Evolutionary conservation across 2,329 filamentous ascomycete genomes (phyloP).

Genomic region (Epichloe coenophiala): DNA sequence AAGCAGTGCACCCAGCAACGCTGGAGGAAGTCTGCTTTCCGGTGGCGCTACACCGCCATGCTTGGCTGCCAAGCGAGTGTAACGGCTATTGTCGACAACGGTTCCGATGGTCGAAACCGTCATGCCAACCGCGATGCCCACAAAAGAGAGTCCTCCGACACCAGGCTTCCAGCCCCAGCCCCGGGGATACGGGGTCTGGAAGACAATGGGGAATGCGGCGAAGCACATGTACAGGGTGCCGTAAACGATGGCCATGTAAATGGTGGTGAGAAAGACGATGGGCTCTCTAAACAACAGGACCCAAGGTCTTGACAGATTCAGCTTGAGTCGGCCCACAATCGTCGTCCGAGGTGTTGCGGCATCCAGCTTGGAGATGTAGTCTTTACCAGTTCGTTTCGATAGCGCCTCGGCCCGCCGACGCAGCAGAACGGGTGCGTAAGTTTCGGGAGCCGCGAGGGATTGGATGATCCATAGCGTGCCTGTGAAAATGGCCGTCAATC

Average conservation of each 20-base stretch:
- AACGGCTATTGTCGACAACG: slow-evolving; percentile 40
- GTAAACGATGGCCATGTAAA: slow-evolving; percentile 50
- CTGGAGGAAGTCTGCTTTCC: slow-evolving; percentile 47
- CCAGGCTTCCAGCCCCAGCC: slow-evolving; percentile 43
- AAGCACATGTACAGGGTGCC: slow-evolving; percentile 42
- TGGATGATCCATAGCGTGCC: slow-evolving; percentile 43
- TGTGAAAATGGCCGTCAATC: slow-evolving; percentile 47
- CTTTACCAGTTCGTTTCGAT: slow-evolving; percentile 37
- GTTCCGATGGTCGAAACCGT: slow-evolving; percentile 39
- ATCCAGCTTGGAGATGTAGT: slow-evolving; percentile 38
- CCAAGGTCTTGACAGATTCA: slow-evolving; percentile 49
- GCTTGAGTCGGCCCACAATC: slow-evolving; percentile 36
- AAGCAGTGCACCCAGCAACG: slow-evolving; percentile 43
- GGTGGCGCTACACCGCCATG: slow-evolving; percentile 45
- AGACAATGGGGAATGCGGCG: slow-evolving; percentile 47
- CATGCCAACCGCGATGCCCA: slow-evolving; percentile 53
- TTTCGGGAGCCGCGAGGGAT: slow-evolving; percentile 41
- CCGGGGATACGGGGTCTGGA: slow-evolving; percentile 26
- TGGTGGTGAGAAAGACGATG: slow-evolving; percentile 47
- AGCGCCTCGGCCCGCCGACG: slow-evolving; percentile 36
- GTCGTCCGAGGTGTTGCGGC: slow-evolving; percentile 27
- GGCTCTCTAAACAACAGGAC: slow-evolving; percentile 52
- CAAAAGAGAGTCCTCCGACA: slow-evolving; percentile 43
- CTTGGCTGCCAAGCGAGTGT: slow-evolving; percentile 28
- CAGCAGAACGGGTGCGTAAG: slow-evolving; percentile 45